These are phyloP conservation scores for Iodosphaeria phyllophila DNA, from an alignment of 2,329 filamentous ascomycete species.

Conservation along the genomic window DNA sequence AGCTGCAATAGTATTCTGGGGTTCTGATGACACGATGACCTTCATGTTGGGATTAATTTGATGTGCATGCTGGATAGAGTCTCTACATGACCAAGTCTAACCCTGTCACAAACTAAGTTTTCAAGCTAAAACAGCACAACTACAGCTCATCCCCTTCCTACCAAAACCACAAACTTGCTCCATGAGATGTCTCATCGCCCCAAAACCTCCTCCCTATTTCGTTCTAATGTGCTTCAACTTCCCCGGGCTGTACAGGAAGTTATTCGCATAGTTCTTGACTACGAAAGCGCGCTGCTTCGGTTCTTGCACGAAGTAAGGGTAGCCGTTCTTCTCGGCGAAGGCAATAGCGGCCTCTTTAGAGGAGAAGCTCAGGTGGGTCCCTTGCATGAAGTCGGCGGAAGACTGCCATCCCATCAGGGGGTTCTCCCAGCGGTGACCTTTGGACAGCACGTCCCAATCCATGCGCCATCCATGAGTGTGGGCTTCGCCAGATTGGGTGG, in stretches of 20 bases:
- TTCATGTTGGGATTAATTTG: too few relatives aligned
- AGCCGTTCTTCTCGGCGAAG: constrained; percentile 97
- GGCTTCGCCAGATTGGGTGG: constrained; percentile 87
- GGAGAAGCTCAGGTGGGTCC: constrained; percentile 78
- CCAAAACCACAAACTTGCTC: too few relatives aligned
- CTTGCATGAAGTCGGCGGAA: constrained; percentile 86
- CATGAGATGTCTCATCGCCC: neutral
- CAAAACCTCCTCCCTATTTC: constrained; percentile 34
- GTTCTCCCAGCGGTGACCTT: constrained; percentile 97
- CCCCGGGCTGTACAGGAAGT: constrained; percentile 70
- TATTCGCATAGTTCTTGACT: constrained; percentile 92
- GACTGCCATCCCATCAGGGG: constrained; percentile 98
- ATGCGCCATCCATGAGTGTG: constrained; percentile 77
- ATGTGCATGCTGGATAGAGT: too few relatives aligned
- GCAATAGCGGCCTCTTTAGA: constrained; percentile 84
- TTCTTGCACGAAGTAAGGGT: constrained; percentile 98
- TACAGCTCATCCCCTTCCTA: too few relatives aligned
- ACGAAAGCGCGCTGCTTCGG: constrained; percentile 72
- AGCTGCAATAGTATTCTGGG: too few relatives aligned
- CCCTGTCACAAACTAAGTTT: too few relatives aligned
- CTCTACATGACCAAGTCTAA: too few relatives aligned
- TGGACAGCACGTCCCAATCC: constrained; percentile 90
- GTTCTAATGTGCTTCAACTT: constrained; percentile 78
- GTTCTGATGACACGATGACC: too few relatives aligned
- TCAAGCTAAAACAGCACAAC: too few relatives aligned